Base-by-base conservation (phyloP, 2,329 filamentous ascomycete species). In the Sporothrix dimorphospora region DNA sequence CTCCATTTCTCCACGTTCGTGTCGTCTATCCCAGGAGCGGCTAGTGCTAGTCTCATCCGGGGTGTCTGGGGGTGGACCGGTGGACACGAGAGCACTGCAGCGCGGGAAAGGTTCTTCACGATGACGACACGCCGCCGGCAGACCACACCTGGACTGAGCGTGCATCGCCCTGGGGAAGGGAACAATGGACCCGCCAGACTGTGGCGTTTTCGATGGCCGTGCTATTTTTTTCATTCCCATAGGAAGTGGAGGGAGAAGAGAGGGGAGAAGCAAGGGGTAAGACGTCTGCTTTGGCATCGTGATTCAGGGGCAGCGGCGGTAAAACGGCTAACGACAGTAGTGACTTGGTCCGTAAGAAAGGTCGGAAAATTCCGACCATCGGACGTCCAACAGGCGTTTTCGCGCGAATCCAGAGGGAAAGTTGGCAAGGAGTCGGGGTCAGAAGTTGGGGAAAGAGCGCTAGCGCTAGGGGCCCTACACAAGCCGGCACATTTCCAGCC, bases 1-100 rank as follows among this genome's bases (percentile, higher is more conserved):
- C 65, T 55, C 49, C 66, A 55, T 69, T 69, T 69, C 66, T 27
- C 66, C 66, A 69, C 49, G 24, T 67, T 67, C 45, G 47, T 12
- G 6, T 59, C 30, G 30, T 38, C 55, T 59, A 12, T 49, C 24
- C 63, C 14, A n/a, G 30, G 19, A 4, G 24, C 3, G 24, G 61
- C 61, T 49, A 66, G 61, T 49, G 40, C 45, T 67, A 27, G 63
- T 8, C 5, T 51, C 1, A 27, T 65, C 61, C 40, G 61, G 61
- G 61, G 21, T 27, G 19, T 59, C 55, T 34, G 27, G 55, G 55
- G 55, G 16, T 59, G 55, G 55, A 34, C 27, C 12, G n/a, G 16
- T 38, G 27, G 30, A n/a, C 55, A 59, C 55, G 55, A 59, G 55
- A 38, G 55, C 30, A n/a, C 30, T 27, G 51, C 51, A 38, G 30